Evolutionary conservation across 495 filamentous ascomycete genomes (phyloP), one percentile per base, ranked within the genome.

Genomic region (Clavariopsis aquatica): DNA sequence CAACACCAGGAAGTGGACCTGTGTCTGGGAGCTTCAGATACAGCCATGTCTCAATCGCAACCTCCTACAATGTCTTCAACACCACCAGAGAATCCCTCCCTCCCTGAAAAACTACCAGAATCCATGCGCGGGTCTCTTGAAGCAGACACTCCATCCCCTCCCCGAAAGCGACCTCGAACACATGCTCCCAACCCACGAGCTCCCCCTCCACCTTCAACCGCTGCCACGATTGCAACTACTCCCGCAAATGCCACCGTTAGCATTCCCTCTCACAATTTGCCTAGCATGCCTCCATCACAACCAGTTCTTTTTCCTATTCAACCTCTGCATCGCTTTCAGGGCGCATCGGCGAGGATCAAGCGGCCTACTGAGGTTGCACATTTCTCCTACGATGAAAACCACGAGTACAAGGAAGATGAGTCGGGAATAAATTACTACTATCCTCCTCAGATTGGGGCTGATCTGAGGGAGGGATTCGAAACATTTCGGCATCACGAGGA

Each of bases 331-430:
- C 64, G 64, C 45, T 67, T 67, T 31, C 51, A 62, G 15, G 58
- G 60, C 54, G 38, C 53, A 23, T 63, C 65, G 1, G 60, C 65
- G 8, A 63, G 26, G 43, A 68, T 68, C 12, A 68, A 63, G 41
- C 52, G 60, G 20, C 65, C 65, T 19, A 28, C 52, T 53, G 94
- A 98, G 78, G 90, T 97, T 54, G 81, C 90, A 1, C 89, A 79
- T 73, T 98, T 97, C 74, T 98, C 93, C 0, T 97, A 92, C 75
- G 91, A 97, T 76, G 80, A 89, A 12, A 73, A 91, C 13, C 95
- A 89, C 74, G 69, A 81, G n/a, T 91, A 89, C 70, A 87, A 78
- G 52, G 82, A 89, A 12, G 91, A 90, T 49, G 86, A 89, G 45
- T 85, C 86, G 13, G 93, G 91, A 0, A 69, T 99, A 41, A 82